Conservation (phyloP, 2,329 filamentous ascomycete species). For the Tetracladium maxilliforme region DNA sequence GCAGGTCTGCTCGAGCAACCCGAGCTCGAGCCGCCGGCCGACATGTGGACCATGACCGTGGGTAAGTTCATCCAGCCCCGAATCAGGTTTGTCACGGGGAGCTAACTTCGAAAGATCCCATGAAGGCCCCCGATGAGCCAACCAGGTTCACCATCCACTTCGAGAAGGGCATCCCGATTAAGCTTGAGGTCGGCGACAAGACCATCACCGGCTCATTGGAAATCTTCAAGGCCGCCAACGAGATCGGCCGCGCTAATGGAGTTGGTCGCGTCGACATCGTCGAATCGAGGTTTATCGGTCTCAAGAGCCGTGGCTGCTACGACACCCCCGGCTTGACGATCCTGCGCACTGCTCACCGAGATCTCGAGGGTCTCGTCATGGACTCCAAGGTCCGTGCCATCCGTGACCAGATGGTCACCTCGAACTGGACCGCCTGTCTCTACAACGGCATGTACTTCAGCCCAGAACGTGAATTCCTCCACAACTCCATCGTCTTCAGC, state of each 20-base stretch:
- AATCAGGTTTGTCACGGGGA: too few species aligned
- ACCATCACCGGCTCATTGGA: conserved; percentile 53
- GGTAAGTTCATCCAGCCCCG: too few species aligned
- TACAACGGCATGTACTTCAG: conserved; percentile 54
- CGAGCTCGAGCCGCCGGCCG: conserved; percentile 49
- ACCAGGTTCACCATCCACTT: conserved; percentile 60
- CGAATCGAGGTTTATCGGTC: conserved; percentile 66
- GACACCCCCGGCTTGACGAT: conserved; percentile 46
- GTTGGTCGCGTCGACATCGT: conserved; percentile 75
- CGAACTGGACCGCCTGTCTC: conserved; percentile 40
- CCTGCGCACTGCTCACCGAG: conserved; percentile 24
- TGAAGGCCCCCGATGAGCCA: conserved; percentile 54
- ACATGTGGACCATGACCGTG: conserved; percentile 69
- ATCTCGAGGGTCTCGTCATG: conserved; percentile 51
- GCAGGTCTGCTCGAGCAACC: conserved; percentile 59
- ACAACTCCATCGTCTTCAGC: conserved; percentile 44
- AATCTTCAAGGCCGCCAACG: conserved; percentile 58
- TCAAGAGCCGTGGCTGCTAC: conserved; percentile 73
- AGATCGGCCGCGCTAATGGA: conserved; percentile 57
- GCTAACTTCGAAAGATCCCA: conserved; percentile 38
- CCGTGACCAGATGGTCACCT: conserved; percentile 56
- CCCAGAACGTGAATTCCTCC: conserved; percentile 56
- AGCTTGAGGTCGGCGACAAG: conserved; percentile 42
- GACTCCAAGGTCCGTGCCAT: conserved; percentile 54
- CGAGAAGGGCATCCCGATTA: conserved; percentile 59